Conservation (phyloP, 2,329 filamentous ascomycete genomes). For the Zalaria sp. region DNA sequence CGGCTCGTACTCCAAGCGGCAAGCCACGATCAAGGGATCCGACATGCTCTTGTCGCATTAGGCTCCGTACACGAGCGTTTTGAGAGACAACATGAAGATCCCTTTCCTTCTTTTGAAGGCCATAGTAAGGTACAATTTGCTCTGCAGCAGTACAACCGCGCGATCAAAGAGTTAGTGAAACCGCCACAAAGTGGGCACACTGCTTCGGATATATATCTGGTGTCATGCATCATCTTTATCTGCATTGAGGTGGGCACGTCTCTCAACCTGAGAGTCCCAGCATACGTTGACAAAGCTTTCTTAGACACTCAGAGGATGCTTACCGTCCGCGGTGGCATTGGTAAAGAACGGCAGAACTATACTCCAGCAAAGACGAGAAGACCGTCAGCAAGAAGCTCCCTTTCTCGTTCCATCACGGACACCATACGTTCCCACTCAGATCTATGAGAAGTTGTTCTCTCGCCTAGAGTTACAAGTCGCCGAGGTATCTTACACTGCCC, state of each 20-base stretch:
- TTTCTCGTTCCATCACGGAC: background rate
- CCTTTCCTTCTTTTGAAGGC: background rate
- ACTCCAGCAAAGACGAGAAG: background rate
- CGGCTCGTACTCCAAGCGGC: constrained; percentile 16
- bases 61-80: constrained; percentile 15
- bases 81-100: background rate
- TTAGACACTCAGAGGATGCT: constrained; percentile 1
- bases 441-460: background rate
- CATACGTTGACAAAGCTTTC: no score
- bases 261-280: no score
- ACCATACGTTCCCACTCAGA: background rate
- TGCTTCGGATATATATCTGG: background rate
- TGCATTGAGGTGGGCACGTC: constrained; percentile 1
- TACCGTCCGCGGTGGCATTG: background rate
- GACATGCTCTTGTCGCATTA: constrained; percentile 18
- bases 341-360: background rate
- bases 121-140: background rate
- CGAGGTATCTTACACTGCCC: background rate
- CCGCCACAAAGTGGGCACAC: background rate
- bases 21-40: constrained; percentile 16
- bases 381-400: background rate
- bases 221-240: background rate
- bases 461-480: background rate
- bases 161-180: background rate
- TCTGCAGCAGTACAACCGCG: constrained; percentile 1